Conservation (phyloP, 805 yeast genomes). For the Kodamaea lidongshanica region DNA sequence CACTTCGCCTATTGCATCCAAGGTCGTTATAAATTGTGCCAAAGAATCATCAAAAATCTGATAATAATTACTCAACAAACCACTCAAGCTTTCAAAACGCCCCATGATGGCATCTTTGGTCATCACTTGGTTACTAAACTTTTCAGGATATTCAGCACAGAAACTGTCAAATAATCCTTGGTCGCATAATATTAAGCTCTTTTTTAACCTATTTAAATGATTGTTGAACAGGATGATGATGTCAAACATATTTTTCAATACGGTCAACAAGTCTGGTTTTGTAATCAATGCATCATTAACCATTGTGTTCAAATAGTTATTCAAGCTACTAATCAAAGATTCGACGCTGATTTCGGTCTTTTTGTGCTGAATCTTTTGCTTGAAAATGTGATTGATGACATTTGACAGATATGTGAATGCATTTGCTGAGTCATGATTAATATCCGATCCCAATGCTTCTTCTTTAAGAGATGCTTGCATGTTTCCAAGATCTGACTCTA, state of each 20-base stretch:
- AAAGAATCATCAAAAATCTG: conserved; percentile 41
- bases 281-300: conserved; percentile 65
- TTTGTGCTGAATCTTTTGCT: too few relatives aligned
- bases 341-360: conserved; percentile 4
- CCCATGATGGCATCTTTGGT: conserved; percentile 34
- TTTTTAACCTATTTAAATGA: conserved; percentile 47
- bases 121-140: conserved; percentile 35
- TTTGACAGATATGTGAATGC: conserved; percentile 7
- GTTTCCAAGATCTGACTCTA: conserved; percentile 23
- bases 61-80: conserved; percentile 36
- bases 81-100: conserved; percentile 36
- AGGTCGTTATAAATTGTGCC: conserved; percentile 40
- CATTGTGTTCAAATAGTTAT: conserved; percentile 54
- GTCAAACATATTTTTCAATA: conserved; percentile 41
- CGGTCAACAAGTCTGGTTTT: conserved; percentile 45
- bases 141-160: conserved; percentile 27
- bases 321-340: conserved; percentile 43
- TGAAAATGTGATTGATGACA: conserved; percentile 20
- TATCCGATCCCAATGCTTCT: conserved; percentile 11
- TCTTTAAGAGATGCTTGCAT: conserved; percentile 8
- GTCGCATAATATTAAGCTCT: conserved; percentile 46
- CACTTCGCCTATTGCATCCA: conserved; percentile 43
- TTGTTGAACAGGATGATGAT: conserved; percentile 44
- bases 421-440: conserved; percentile 8
- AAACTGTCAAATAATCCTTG: conserved; percentile 40